Percentiles rank a stretch among this genome's conserved stretches.
These are phyloP conservation scores for Juglanconis juglandina DNA, from an alignment of 2,329 filamentous ascomycete species.

Conservation along the genomic window DNA sequence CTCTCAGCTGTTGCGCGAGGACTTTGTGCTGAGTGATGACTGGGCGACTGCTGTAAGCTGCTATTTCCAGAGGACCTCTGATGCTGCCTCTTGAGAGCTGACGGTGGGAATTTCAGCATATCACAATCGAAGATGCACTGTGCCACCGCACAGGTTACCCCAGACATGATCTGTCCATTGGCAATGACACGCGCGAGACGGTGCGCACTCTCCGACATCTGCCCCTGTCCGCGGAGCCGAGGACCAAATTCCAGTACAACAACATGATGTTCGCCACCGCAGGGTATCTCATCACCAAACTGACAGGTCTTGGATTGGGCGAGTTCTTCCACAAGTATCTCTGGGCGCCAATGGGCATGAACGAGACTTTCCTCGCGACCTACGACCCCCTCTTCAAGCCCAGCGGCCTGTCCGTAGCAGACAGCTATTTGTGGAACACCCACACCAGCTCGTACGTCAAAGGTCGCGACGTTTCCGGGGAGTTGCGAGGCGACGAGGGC, in stretches of 20 bases:
- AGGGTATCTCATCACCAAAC: conserved; percentile 43
- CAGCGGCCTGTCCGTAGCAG: not conserved
- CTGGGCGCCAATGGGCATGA: conserved; percentile 46
- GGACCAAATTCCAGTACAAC: conserved; percentile 45
- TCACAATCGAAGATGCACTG: conserved; percentile 53
- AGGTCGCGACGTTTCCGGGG: conserved; percentile 23
- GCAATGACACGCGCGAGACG: conserved; percentile 30
- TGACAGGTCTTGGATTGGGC: conserved; percentile 36
- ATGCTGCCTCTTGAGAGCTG: not conserved
- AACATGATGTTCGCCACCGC: conserved; percentile 48
- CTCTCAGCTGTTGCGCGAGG: conserved; percentile 43
- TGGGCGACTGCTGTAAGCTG: conserved; percentile 34
- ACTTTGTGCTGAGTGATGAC: conserved; percentile 47
- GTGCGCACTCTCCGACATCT: conserved; percentile 44
- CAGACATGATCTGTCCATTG: conserved; percentile 33
- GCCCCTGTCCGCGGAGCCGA: conserved; percentile 39
- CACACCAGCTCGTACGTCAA: conserved; percentile 23
- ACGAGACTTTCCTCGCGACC: conserved; percentile 35
- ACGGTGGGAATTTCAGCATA: conserved; percentile 27
- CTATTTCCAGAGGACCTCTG: not conserved
- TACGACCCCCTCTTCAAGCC: conserved; percentile 26
- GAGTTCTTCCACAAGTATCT: conserved; percentile 38
- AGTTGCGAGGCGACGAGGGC: conserved; percentile 33
- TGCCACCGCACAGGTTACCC: conserved; percentile 51
- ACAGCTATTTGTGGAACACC: conserved; percentile 39